These are phyloP conservation scores for Tetrahymena elliotti DNA, from an alignment of 73 alveolate species.

Conservation along the genomic window DNA sequence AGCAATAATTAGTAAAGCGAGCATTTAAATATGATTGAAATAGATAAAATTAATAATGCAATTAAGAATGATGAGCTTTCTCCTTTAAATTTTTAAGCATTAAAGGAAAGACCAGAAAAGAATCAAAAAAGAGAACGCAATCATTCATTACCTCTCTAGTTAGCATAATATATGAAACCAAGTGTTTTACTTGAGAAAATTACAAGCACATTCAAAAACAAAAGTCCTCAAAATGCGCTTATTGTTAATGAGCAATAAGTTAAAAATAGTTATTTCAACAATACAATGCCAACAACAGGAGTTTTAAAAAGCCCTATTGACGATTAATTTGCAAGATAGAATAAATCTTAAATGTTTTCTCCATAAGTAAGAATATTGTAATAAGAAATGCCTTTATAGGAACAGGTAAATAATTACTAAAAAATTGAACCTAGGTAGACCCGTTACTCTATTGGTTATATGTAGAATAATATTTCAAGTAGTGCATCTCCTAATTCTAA, in stretches of 20 bases:
- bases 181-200: neutral
- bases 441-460: neutral
- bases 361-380: neutral
- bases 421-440: neutral
- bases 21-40: neutral
- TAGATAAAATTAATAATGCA: neutral
- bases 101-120: neutral
- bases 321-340: neutral
- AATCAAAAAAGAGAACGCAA: neutral
- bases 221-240: neutral
- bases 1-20: neutral
- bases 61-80: neutral
- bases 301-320: neutral
- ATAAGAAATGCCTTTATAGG: neutral
- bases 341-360: neutral
- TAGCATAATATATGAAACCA: neutral
- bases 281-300: neutral
- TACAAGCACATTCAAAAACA: neutral
- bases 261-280: neutral
- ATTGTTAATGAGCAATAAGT: neutral
- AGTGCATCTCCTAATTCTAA: neutral
- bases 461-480: neutral
- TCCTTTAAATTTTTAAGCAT: neutral
- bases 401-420: neutral
- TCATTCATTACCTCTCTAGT: neutral